Conservation (phyloP, 1,284 basidiomycete species). For the Thecaphora thlaspeos region DNA sequence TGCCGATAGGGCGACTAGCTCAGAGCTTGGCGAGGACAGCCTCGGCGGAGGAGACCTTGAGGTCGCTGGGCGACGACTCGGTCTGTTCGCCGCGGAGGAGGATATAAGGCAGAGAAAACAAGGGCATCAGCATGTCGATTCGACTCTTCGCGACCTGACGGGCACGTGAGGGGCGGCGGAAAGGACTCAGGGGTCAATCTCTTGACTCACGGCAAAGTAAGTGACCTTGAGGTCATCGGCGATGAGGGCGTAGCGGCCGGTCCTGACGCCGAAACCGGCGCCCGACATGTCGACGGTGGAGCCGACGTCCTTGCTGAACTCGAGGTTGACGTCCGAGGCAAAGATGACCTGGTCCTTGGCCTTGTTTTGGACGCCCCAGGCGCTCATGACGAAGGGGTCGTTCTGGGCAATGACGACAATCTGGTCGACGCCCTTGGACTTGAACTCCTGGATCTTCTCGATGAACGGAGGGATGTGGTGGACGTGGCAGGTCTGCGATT, state of each 20-base stretch:
- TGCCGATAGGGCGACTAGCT: too few relatives aligned
- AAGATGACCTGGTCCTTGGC: slow-evolving; percentile 72
- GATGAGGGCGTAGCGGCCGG: slow-evolving; percentile 70
- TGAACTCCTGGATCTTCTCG: slow-evolving; percentile 68
- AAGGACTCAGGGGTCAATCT: too few relatives aligned
- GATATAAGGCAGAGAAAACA: too few relatives aligned
- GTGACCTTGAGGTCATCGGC: slow-evolving; percentile 67
- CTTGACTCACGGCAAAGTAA: slow-evolving; percentile 20
- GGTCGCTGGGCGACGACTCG: slow-evolving; percentile 59
- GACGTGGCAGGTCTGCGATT: slow-evolving; percentile 44
- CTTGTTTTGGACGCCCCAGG: slow-evolving; percentile 69
- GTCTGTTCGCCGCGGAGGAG: too few relatives aligned
- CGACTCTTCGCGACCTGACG: too few relatives aligned
- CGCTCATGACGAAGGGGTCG: slow-evolving; percentile 59
- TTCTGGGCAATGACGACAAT: slow-evolving; percentile 61
- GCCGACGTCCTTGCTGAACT: slow-evolving; percentile 69
- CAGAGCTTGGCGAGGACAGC: slow-evolving; percentile 66
- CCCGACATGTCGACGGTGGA: slow-evolving; percentile 66
- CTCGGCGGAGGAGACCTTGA: slow-evolving; percentile 69
- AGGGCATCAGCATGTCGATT: too few relatives aligned
- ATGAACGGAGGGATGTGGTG: slow-evolving; percentile 68
- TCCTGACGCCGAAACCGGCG: slow-evolving; percentile 67
- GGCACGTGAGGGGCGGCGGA: too few relatives aligned
- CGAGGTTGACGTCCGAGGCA: slow-evolving; percentile 68
- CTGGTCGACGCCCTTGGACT: slow-evolving; percentile 69